These are phyloP conservation scores for Ensete glaucum DNA, from an alignment of 176 grass and related monocot genomes.

Conservation along the genomic window DNA sequence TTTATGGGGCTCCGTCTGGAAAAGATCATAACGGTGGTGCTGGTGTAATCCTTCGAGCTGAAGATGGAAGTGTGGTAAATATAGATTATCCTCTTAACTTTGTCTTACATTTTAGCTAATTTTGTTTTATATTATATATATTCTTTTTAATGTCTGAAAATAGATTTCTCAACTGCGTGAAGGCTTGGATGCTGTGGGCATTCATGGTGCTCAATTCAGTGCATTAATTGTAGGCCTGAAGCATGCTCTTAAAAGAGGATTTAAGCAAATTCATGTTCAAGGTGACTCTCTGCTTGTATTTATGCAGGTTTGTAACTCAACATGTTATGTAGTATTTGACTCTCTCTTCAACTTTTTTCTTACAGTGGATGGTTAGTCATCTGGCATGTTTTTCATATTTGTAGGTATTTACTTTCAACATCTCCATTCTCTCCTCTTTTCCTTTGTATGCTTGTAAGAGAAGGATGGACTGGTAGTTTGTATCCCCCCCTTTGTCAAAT, in stretches of 20 bases:
- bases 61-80: constrained; percentile 6
- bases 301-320: constrained; percentile 39
- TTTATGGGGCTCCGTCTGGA: background rate
- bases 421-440: no score
- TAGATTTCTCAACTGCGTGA: constrained; percentile 74
- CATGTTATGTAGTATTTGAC: background rate
- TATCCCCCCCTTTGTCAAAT: no score
- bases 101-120: background rate
- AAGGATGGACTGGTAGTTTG: background rate
- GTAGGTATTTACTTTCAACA: background rate
- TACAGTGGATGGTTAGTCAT: background rate
- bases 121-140: background rate
- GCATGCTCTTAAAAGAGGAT: constrained; percentile 69
- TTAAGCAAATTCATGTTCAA: constrained; percentile 60
- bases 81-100: background rate
- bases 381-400: background rate
- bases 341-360: constrained; percentile 6
- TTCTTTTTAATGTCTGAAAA: constrained; percentile 8
- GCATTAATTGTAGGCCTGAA: constrained; percentile 77
- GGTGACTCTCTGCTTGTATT: constrained; percentile 68
- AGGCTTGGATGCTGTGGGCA: constrained; percentile 55
- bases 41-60: constrained; percentile 1
- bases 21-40: background rate
- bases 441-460: no score
- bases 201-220: constrained; percentile 63